A percentile compares a stretch with the other conserved stretches of the same genome.
These are phyloP conservation scores for Fonsecaea nubica DNA, from an alignment of 2,329 filamentous ascomycete genomes.

Conservation along the genomic window DNA sequence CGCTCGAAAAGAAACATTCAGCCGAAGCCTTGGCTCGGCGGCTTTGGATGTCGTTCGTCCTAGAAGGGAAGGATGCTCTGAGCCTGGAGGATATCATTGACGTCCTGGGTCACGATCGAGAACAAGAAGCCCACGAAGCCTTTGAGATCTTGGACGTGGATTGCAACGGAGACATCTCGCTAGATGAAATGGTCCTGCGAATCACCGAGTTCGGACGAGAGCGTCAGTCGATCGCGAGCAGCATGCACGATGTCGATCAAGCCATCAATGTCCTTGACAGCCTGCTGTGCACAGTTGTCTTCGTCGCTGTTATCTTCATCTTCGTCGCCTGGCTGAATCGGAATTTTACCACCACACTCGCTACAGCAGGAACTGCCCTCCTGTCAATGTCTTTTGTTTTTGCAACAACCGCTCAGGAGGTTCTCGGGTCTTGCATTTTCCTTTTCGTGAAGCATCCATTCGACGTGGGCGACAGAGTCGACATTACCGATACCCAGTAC, in stretches of 20 bases:
- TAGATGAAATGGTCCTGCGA: slow-evolving; percentile 93
- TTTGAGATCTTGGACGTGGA: slow-evolving; percentile 84
- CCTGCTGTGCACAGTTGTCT: slow-evolving; percentile 79
- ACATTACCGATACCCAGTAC: slow-evolving; percentile 72
- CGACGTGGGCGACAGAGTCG: slow-evolving; percentile 92
- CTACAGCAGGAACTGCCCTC: slow-evolving; percentile 87
- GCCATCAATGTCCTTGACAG: slow-evolving; percentile 90
- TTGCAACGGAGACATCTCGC: slow-evolving; percentile 88
- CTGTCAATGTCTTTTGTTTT: slow-evolving; percentile 98
- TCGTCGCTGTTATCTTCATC: slow-evolving; percentile 80
- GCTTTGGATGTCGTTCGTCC: slow-evolving; percentile 97
- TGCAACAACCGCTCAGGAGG: slow-evolving; percentile 86
- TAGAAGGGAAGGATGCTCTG: slow-evolving; percentile 82
- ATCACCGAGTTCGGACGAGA: slow-evolving; percentile 83
- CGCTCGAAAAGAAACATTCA: slow-evolving; percentile 80
- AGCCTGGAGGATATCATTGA: slow-evolving; percentile 82
- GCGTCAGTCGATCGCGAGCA: slow-evolving; percentile 85
- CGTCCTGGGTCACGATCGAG: slow-evolving; percentile 78
- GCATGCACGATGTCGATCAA: slow-evolving; percentile 97
- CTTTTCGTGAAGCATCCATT: slow-evolving; percentile 98
- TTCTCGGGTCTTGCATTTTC: slow-evolving; percentile 98
- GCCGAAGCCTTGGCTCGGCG: slow-evolving; percentile 92
- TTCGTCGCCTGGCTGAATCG: slow-evolving; percentile 90
- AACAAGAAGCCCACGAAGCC: slow-evolving; percentile 81
- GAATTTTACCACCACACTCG: slow-evolving; percentile 81